These are phyloP conservation scores for Tricholoma flavovirens DNA, from an alignment of 768 basidiomycete genomes.

Conservation along the genomic window DNA sequence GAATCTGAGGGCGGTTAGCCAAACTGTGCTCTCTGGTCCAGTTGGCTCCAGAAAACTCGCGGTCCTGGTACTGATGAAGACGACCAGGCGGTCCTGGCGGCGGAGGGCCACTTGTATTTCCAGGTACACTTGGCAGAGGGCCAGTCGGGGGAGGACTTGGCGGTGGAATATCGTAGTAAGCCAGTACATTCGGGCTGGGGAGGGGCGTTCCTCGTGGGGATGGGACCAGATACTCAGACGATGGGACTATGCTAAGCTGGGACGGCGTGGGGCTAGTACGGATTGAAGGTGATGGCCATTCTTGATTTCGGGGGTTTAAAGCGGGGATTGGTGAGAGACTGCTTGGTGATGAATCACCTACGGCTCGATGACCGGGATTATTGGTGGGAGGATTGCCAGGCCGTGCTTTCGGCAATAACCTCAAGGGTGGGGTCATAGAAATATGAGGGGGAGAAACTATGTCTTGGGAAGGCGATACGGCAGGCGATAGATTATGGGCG, in stretches of 20 bases:
- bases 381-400: conserved; percentile 17
- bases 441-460: conserved; percentile 5
- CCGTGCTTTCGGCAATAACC: conserved; percentile 11
- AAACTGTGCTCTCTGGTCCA: background rate
- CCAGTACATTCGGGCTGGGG: conserved; percentile 35
- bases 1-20: conserved; percentile 5
- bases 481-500: conserved; percentile 12
- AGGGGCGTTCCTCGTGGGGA: conserved; percentile 20
- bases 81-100: background rate
- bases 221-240: conserved; percentile 29
- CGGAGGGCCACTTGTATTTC: background rate
- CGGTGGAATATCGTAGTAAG: conserved; percentile 45
- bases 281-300: background rate
- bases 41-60: background rate
- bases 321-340: conserved; percentile 2
- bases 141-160: conserved; percentile 45
- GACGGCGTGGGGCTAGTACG: background rate
- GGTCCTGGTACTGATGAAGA: background rate
- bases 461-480: conserved; percentile 6
- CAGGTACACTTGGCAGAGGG: conserved; percentile 36
- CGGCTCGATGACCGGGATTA: conserved; percentile 14
- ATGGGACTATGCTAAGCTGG: conserved; percentile 20
- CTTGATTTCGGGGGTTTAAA: background rate
- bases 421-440: conserved; percentile 7
- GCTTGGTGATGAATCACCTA: background rate